phyloP scores from a whole-genome alignment of 306 rosid genomes.

The Inga leiocalycina region DNA sequence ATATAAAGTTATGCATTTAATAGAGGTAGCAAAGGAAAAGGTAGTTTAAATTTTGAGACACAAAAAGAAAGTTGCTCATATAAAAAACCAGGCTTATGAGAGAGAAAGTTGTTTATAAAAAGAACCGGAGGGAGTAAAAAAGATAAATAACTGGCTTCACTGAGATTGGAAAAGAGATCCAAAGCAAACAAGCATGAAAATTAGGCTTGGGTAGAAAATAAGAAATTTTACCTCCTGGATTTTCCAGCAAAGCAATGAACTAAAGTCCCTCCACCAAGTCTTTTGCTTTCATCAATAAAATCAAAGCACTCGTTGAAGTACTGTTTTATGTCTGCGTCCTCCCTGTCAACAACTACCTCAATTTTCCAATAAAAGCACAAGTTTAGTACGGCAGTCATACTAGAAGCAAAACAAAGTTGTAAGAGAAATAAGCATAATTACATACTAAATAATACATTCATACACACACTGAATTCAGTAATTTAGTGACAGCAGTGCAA shows the following conservation, averaged over 20 bases:
- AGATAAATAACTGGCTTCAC: not conserved
- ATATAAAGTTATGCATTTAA: too few relatives aligned
- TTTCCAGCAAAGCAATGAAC: slow-evolving; percentile 86
- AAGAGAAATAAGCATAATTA: slow-evolving; percentile 12
- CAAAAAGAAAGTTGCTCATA: too few relatives aligned
- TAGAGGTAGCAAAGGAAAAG: too few relatives aligned
- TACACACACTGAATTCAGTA: slow-evolving; percentile 22
- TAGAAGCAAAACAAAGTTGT: slow-evolving; percentile 26
- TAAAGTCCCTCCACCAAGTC: slow-evolving; percentile 71
- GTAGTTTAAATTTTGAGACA: too few relatives aligned
- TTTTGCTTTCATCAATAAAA: slow-evolving; percentile 75
- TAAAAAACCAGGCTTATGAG: too few relatives aligned
- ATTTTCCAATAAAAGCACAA: slow-evolving; percentile 42
- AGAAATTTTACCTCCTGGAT: slow-evolving; percentile 79
- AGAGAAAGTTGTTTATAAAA: too few relatives aligned
- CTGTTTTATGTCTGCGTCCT: slow-evolving; percentile 49
- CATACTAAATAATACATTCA: not conserved
- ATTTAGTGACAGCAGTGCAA: slow-evolving; percentile 24
- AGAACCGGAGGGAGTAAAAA: not conserved
- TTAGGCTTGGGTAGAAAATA: slow-evolving; percentile 9
- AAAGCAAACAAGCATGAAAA: slow-evolving; percentile 1
- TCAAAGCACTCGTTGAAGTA: slow-evolving; percentile 72
- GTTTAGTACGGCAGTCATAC: slow-evolving; percentile 36
- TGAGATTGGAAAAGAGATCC: not conserved
- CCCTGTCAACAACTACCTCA: slow-evolving; percentile 70